Evolutionary conservation across 495 filamentous ascomycete genomes (phyloP).

Genomic region (Letharia lupina): DNA sequence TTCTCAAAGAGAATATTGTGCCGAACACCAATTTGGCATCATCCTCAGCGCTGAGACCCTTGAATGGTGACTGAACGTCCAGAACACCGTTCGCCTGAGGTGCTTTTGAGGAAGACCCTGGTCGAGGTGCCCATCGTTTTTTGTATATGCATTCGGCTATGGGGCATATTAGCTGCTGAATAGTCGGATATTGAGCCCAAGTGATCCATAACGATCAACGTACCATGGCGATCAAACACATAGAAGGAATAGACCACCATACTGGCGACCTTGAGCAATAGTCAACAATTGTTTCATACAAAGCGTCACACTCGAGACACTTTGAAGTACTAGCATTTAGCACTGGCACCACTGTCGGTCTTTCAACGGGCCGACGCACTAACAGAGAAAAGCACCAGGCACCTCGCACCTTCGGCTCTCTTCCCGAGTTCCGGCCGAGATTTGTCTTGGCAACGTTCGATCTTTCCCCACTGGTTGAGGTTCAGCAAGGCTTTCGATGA

Average conservation of each 20-base stretch:
- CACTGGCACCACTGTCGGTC: too few relatives aligned
- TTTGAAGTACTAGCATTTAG: too few relatives aligned
- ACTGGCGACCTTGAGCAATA: constrained; percentile 18
- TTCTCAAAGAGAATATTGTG: constrained; percentile 87
- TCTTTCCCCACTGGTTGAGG: background rate
- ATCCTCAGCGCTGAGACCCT: constrained; percentile 58
- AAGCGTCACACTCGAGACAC: background rate
- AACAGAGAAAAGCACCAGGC: background rate
- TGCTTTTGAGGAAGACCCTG: constrained; percentile 36
- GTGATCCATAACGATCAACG: constrained; percentile 18
- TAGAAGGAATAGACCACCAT: constrained; percentile 98
- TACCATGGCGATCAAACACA: constrained; percentile 98
- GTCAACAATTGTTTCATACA: constrained; percentile 4
- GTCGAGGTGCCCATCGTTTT: constrained; percentile 59
- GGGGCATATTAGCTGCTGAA: constrained; percentile 1
- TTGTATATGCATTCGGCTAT: constrained; percentile 98
- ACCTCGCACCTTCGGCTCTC: background rate
- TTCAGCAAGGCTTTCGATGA: background rate
- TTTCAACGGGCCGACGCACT: too few relatives aligned
- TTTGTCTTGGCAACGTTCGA: background rate
- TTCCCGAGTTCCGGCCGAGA: background rate
- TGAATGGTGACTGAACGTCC: constrained; percentile 33
- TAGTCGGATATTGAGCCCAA: background rate
- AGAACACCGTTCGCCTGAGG: constrained; percentile 32
- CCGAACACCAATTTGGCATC: constrained; percentile 97